Conservation (phyloP, 768 basidiomycete species). For the Boletus pseudo-olivaceus region DNA sequence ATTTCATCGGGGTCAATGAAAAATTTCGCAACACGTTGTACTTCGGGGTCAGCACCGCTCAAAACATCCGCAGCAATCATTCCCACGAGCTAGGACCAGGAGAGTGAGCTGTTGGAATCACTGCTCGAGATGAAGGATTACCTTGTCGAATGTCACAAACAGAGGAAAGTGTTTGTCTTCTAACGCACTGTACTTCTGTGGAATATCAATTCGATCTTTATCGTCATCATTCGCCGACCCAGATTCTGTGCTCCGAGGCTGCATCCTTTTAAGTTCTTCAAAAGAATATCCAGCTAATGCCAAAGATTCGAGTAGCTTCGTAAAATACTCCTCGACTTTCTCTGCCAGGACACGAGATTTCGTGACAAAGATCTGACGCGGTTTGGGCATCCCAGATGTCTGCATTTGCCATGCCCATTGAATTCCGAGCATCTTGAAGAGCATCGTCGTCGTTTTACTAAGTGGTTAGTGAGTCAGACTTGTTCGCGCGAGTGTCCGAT, state of each 20-base stretch:
- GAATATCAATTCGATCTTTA: conserved; percentile 29
- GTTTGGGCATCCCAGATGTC: conserved; percentile 35
- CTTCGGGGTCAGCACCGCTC: conserved; percentile 1
- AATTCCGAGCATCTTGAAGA: conserved; percentile 71
- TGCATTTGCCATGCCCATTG: conserved; percentile 50
- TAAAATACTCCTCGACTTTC: conserved; percentile 71
- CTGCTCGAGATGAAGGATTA: conserved; percentile 22
- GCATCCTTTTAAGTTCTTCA: conserved; percentile 36
- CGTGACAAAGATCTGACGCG: conserved; percentile 70
- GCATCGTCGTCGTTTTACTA: conserved; percentile 75
- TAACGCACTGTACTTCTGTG: conserved; percentile 51
- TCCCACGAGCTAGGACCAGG: conserved; percentile 15
- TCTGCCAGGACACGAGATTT: conserved; percentile 61
- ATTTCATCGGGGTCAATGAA: conserved; percentile 17
- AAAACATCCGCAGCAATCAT: conserved; percentile 28
- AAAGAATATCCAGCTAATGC: conserved; percentile 33
- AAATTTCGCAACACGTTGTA: conserved; percentile 2
- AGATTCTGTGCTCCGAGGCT: conserved; percentile 17
- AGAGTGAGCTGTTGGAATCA: not conserved
- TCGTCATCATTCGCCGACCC: conserved; percentile 35
- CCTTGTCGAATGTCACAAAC: conserved; percentile 64
- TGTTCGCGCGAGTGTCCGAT: not conserved
- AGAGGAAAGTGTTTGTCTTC: conserved; percentile 63
- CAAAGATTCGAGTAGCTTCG: conserved; percentile 46
- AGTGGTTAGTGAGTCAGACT: not conserved